Conservation (phyloP, 257 asterid species). For the Solanum chmielewskii region DNA sequence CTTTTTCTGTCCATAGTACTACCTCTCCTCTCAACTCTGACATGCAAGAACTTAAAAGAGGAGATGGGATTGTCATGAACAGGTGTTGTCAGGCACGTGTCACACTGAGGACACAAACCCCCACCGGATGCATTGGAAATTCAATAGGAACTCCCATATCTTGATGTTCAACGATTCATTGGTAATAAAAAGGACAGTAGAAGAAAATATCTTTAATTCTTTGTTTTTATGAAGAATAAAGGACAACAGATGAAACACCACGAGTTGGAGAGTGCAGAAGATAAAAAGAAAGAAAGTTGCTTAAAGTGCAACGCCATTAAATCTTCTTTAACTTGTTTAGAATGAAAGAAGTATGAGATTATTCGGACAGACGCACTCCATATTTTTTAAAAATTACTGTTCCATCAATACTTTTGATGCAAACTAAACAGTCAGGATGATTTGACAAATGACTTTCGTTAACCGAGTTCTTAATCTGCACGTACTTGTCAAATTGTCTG, state of each 20-base stretch:
- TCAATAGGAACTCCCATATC: not conserved
- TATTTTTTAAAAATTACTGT: not conserved
- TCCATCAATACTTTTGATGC: not conserved
- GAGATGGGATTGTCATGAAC: not conserved
- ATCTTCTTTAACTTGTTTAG: not conserved
- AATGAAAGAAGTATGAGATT: not conserved
- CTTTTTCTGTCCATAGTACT: not conserved
- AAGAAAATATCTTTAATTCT: not conserved
- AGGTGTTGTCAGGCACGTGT: not conserved
- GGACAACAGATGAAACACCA: not conserved
- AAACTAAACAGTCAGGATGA: not conserved
- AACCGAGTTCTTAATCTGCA: not conserved
- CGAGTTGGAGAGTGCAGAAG: not conserved
- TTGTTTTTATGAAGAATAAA: not conserved
- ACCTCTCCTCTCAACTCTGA: not conserved
- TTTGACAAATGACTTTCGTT: not conserved
- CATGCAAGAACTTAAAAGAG: not conserved
- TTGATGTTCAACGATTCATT: not conserved
- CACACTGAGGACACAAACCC: not conserved
- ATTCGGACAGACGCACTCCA: not conserved
- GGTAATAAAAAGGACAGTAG: not conserved
- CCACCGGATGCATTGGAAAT: not conserved
- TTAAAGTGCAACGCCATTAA: not conserved
- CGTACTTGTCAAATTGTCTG: not conserved
- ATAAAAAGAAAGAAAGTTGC: not conserved